phyloP scores from a whole-genome alignment of 805 yeast species.

The Yarrowia porcina region DNA sequence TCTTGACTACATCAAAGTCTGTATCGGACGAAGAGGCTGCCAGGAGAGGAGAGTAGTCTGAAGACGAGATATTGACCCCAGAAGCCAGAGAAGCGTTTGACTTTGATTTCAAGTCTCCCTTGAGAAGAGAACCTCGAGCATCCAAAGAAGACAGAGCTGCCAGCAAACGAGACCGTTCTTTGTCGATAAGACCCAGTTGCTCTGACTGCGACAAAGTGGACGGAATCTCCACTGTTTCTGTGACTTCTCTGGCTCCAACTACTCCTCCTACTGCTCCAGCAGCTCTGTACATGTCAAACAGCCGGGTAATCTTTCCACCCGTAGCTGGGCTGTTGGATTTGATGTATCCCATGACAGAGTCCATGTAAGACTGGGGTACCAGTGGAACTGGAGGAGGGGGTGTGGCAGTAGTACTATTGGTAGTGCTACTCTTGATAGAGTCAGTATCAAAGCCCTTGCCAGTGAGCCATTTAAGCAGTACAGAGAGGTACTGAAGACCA shows the following conservation, averaged over 20 bases:
- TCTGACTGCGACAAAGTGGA: background rate
- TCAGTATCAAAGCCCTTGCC: constrained; percentile 4
- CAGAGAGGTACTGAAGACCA: constrained; percentile 30
- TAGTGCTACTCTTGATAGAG: background rate
- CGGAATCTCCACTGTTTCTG: background rate
- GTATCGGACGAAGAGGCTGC: background rate
- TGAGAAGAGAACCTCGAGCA: background rate
- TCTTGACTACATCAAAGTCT: constrained; percentile 4
- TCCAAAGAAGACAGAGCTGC: constrained; percentile 12
- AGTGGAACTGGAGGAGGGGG: background rate
- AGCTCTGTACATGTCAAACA: constrained; percentile 18
- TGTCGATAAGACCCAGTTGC: constrained; percentile 8
- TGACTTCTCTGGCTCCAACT: background rate
- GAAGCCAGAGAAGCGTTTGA: background rate
- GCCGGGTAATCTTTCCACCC: constrained; percentile 6
- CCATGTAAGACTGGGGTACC: constrained; percentile 12
- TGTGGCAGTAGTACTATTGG: background rate
- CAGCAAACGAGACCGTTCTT: constrained; percentile 1
- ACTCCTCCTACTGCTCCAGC: background rate
- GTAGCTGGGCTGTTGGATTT: constrained; percentile 10
- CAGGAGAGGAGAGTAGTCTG: background rate
- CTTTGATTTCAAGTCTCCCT: background rate
- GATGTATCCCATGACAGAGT: constrained; percentile 11
- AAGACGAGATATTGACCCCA: background rate
- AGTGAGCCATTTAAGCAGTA: constrained; percentile 10